Evolutionary conservation across 2,329 filamentous ascomycete species (phyloP).

Genomic region (Cladosporium sp.): DNA sequence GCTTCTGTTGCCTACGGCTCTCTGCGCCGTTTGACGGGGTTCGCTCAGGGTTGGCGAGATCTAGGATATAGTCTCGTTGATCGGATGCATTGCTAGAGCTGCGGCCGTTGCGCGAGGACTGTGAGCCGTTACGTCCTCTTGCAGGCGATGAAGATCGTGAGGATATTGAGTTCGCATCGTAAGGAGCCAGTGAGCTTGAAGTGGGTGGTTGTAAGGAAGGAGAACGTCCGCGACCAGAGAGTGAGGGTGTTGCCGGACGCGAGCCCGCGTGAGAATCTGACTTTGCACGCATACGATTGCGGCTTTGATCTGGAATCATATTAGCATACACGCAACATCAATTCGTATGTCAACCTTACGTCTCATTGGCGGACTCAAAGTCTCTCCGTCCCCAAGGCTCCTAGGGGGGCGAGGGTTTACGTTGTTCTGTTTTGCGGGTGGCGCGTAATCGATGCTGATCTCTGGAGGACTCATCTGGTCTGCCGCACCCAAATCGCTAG

Average conservation of each 20-base stretch:
- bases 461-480: slow-evolving; percentile 84
- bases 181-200: slow-evolving; percentile 36
- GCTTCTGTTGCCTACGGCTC: slow-evolving; percentile 86
- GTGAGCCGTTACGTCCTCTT: slow-evolving; percentile 28
- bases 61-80: slow-evolving; percentile 75
- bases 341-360: slow-evolving; percentile 40
- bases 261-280: slow-evolving; percentile 57
- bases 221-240: slow-evolving; percentile 30
- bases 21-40: slow-evolving; percentile 60
- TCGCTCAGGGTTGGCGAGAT: slow-evolving; percentile 82
- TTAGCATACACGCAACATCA: not conserved
- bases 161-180: slow-evolving; percentile 32
- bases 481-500: slow-evolving; percentile 61
- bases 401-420: slow-evolving; percentile 57
- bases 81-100: slow-evolving; percentile 51
- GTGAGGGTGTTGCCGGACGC: slow-evolving; percentile 40
- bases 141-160: slow-evolving; percentile 47
- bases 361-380: slow-evolving; percentile 73
- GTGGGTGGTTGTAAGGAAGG: slow-evolving; percentile 30
- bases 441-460: slow-evolving; percentile 91
- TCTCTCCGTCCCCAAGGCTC: slow-evolving; percentile 68
- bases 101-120: slow-evolving; percentile 40
- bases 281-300: slow-evolving; percentile 54
- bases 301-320: slow-evolving; percentile 35
- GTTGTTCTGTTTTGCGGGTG: slow-evolving; percentile 52